Conservation (phyloP, 75 land plant genomes). For the Picea sitchensis region DNA sequence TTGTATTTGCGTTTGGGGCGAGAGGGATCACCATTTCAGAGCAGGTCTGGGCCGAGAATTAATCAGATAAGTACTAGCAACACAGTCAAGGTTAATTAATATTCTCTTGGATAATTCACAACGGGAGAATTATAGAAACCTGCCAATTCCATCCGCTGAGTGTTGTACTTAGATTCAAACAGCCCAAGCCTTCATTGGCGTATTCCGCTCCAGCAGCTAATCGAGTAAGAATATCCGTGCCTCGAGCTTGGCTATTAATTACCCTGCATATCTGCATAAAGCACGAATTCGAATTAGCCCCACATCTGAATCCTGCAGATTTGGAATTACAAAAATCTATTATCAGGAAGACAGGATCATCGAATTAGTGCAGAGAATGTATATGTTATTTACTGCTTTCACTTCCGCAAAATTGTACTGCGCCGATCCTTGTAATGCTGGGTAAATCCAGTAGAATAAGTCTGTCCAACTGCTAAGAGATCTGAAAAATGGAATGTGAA, state of each 20-base stretch:
- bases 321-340: not conserved
- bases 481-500: too few relatives aligned
- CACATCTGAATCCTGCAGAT: not conserved
- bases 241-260: constrained; percentile 30
- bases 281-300: too few relatives aligned
- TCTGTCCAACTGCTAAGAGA: too few relatives aligned
- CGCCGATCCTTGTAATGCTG: too few relatives aligned
- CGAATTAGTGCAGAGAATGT: not conserved
- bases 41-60: too few relatives aligned
- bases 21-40: too few relatives aligned
- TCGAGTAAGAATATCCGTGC: constrained; percentile 24
- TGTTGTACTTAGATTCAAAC: not conserved
- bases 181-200: constrained; percentile 8
- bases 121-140: not conserved
- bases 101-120: too few relatives aligned
- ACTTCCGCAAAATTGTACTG: too few relatives aligned
- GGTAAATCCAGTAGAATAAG: too few relatives aligned
- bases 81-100: too few relatives aligned
- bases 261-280: constrained; percentile 27
- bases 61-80: too few relatives aligned
- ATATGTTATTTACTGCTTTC: not conserved
- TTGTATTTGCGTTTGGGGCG: too few relatives aligned
- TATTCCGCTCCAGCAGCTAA: constrained; percentile 35
- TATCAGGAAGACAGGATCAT: not conserved
- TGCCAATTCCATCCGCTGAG: not conserved